These are phyloP conservation scores for Xylaria cubensis DNA, from an alignment of 495 filamentous ascomycete genomes.

Conservation along the genomic window DNA sequence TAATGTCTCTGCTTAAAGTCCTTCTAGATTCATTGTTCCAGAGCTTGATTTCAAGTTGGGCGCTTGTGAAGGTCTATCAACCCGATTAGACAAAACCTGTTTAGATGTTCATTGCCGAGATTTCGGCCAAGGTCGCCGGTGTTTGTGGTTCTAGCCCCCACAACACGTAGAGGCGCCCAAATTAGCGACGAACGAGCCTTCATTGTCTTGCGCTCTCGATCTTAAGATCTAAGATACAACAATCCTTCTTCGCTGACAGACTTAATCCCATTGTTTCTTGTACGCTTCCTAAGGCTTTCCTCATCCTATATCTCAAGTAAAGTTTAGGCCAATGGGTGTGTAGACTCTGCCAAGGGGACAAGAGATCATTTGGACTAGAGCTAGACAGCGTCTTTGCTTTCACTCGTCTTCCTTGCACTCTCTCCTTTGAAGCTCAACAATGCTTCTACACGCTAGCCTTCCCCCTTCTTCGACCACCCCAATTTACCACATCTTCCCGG, in stretches of 20 bases:
- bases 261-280: slow-evolving; percentile 22
- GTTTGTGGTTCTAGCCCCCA: slow-evolving; percentile 1
- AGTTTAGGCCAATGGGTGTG: slow-evolving; percentile 14
- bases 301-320: slow-evolving; percentile 20
- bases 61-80: not conserved
- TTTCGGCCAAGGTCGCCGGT: not conserved
- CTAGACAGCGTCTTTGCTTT: slow-evolving; percentile 32
- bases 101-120: not conserved
- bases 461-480: slow-evolving; percentile 35
- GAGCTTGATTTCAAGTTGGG: not conserved
- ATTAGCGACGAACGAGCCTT: slow-evolving; percentile 26
- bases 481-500: slow-evolving; percentile 34
- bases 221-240: slow-evolving; percentile 26
- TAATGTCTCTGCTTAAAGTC: not conserved
- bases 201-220: slow-evolving; percentile 26
- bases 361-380: slow-evolving; percentile 25
- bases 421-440: slow-evolving; percentile 29
- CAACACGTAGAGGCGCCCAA: slow-evolving; percentile 10
- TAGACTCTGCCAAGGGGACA: slow-evolving; percentile 6
- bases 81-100: not conserved
- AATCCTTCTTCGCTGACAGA: slow-evolving; percentile 18
- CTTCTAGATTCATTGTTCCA: not conserved
- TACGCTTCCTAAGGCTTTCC: slow-evolving; percentile 21
- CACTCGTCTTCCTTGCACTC: slow-evolving; percentile 26
- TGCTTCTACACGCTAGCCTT: slow-evolving; percentile 28